These are phyloP conservation scores for Cytospora piceae DNA, from an alignment of 2,329 filamentous ascomycete genomes.

Conservation along the genomic window DNA sequence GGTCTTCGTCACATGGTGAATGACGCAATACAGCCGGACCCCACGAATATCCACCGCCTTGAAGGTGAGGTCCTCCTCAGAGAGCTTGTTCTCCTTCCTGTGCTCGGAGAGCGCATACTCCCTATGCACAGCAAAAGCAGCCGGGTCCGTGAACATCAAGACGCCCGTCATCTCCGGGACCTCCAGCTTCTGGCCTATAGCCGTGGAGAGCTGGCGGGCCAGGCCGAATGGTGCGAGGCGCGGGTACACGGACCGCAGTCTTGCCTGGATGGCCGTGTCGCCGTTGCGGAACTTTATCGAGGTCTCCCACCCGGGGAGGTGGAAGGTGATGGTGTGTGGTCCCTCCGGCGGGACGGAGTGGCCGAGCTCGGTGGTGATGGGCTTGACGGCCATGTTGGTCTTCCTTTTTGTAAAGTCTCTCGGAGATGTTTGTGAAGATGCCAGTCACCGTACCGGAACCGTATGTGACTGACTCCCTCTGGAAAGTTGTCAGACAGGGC, in stretches of 20 bases:
- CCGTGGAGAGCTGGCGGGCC: conserved; percentile 42
- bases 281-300: conserved; percentile 50
- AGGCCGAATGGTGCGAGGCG: conserved; percentile 48
- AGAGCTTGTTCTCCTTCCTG: conserved; percentile 43
- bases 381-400: conserved; percentile 24
- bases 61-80: conserved; percentile 42
- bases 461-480: too few species aligned
- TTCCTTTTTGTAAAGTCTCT: background rate
- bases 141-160: conserved; percentile 38
- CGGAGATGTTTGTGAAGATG: too few species aligned
- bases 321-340: conserved; percentile 51
- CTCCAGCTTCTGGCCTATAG: conserved; percentile 40
- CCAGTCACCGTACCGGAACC: too few species aligned
- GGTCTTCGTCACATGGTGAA: conserved; percentile 43
- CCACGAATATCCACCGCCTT: conserved; percentile 47
- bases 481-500: too few species aligned
- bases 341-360: conserved; percentile 52
- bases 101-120: conserved; percentile 41
- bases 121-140: conserved; percentile 35
- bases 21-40: conserved; percentile 49
- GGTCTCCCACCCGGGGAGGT: conserved; percentile 49
- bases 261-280: conserved; percentile 41
- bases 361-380: conserved; percentile 43
- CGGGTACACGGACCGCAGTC: conserved; percentile 50
- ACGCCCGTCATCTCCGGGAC: conserved; percentile 36